Percentiles rank a stretch among this genome's conserved stretches.
These are phyloP conservation scores for Suillus subluteus DNA, from an alignment of 768 basidiomycete species.

Conservation along the genomic window DNA sequence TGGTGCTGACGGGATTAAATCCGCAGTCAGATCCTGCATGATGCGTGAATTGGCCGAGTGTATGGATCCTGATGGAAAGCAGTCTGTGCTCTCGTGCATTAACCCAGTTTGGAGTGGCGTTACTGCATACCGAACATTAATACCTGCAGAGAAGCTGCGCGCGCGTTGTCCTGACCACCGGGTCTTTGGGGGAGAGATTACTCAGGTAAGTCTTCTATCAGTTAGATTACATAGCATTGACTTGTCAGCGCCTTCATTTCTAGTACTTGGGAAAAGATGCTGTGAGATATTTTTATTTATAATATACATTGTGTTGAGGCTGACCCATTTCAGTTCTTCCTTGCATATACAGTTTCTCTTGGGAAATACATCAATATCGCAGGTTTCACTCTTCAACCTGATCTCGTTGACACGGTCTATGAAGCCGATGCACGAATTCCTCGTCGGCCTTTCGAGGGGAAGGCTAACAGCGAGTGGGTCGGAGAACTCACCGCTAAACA, in stretches of 20 bases:
- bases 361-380: slow-evolving; percentile 66
- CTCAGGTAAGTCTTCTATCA: slow-evolving; percentile 41
- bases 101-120: slow-evolving; percentile 64
- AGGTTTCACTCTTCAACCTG: slow-evolving; percentile 53
- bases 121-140: slow-evolving; percentile 61
- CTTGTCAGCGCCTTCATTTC: background rate
- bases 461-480: slow-evolving; percentile 51
- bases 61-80: slow-evolving; percentile 44
- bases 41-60: slow-evolving; percentile 34
- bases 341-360: slow-evolving; percentile 63
- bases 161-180: slow-evolving; percentile 50
- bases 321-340: slow-evolving; percentile 48
- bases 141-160: slow-evolving; percentile 52
- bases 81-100: slow-evolving; percentile 44
- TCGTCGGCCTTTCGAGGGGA: slow-evolving; percentile 24
- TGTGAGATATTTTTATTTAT: slow-evolving; percentile 31
- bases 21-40: slow-evolving; percentile 45
- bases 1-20: slow-evolving; percentile 73
- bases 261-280: slow-evolving; percentile 63
- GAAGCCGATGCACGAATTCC: slow-evolving; percentile 15
- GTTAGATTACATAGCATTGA: slow-evolving; percentile 6
- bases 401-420: slow-evolving; percentile 53
- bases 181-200: slow-evolving; percentile 45
- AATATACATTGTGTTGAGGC: background rate
- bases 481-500: slow-evolving; percentile 48